These are phyloP conservation scores for Phoma sp. DNA, from an alignment of 2,329 filamentous ascomycete genomes.

Conservation along the genomic window DNA sequence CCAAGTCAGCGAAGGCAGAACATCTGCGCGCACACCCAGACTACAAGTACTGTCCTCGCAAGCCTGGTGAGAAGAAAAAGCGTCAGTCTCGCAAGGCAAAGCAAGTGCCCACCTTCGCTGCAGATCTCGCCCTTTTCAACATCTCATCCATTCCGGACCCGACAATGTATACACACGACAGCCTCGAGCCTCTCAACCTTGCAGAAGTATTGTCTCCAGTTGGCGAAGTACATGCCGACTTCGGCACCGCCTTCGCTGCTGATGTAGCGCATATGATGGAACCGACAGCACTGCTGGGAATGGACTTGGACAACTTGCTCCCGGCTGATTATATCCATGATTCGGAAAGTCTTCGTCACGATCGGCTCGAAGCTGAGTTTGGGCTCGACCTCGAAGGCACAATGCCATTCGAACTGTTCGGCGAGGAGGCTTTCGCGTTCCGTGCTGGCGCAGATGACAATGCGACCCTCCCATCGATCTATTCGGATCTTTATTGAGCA, in stretches of 20 bases:
- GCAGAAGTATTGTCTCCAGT: not conserved
- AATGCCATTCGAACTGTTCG: constrained; percentile 6
- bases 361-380: constrained; percentile 21
- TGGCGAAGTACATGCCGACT: not conserved
- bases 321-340: constrained; percentile 12
- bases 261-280: constrained; percentile 12
- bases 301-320: not conserved
- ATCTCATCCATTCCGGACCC: constrained; percentile 14
- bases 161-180: not conserved
- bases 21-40: constrained; percentile 30
- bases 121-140: constrained; percentile 7
- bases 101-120: constrained; percentile 17
- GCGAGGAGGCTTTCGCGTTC: constrained; percentile 17
- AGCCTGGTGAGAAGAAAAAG: constrained; percentile 38
- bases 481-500: constrained; percentile 1
- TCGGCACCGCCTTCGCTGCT: constrained; percentile 4
- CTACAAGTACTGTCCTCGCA: constrained; percentile 37
- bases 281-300: not conserved
- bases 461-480: constrained; percentile 16
- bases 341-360: constrained; percentile 22
- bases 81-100: constrained; percentile 34
- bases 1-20: constrained; percentile 27
- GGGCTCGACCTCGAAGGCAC: not conserved
- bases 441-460: constrained; percentile 19
- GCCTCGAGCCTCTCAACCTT: not conserved